These are phyloP conservation scores for Phaeomoniella chlamydospora DNA, from an alignment of 2,329 filamentous ascomycete species.

Conservation along the genomic window DNA sequence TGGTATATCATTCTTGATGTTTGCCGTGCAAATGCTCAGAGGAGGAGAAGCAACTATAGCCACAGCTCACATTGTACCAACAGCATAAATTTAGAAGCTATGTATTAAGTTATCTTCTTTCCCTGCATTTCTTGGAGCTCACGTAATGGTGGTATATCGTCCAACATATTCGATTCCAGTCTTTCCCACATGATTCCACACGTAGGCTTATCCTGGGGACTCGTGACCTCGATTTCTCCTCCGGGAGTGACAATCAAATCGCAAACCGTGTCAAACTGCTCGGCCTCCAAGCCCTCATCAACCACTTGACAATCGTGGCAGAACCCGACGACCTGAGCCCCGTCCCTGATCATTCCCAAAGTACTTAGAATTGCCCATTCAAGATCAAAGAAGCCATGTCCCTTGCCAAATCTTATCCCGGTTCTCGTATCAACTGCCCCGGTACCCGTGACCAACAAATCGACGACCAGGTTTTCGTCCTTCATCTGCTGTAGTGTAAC, in stretches of 20 bases:
- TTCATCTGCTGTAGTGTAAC: conserved; percentile 22
- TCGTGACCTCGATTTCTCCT: conserved; percentile 12
- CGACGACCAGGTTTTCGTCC: conserved; percentile 13
- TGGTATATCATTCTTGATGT: too few species aligned
- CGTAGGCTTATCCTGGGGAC: conserved; percentile 17
- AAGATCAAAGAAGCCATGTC: conserved; percentile 26
- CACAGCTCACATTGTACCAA: too few species aligned
- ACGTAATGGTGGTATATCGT: conserved; percentile 16
- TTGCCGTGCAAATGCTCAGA: too few species aligned
- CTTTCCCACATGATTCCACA: conserved; percentile 23
- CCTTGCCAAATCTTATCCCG: conserved; percentile 26
- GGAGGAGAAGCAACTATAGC: too few species aligned
- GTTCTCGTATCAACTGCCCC: conserved; percentile 20
- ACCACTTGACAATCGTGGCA: conserved; percentile 29
- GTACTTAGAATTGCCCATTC: conserved; percentile 27
- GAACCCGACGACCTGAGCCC: conserved; percentile 18
- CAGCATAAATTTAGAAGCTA: too few species aligned
- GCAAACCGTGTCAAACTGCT: conserved; percentile 25
- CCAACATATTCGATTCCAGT: conserved; percentile 19
- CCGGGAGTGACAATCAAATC: conserved; percentile 25
- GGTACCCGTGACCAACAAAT: conserved; percentile 24
- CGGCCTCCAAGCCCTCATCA: conserved; percentile 13
- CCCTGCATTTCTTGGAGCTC: conserved; percentile 2
- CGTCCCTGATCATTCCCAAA: conserved; percentile 14
- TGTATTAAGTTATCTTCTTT: too few species aligned